These are phyloP conservation scores for Kalmusia sp. DNA, from an alignment of 2,329 filamentous ascomycete genomes.

Conservation along the genomic window DNA sequence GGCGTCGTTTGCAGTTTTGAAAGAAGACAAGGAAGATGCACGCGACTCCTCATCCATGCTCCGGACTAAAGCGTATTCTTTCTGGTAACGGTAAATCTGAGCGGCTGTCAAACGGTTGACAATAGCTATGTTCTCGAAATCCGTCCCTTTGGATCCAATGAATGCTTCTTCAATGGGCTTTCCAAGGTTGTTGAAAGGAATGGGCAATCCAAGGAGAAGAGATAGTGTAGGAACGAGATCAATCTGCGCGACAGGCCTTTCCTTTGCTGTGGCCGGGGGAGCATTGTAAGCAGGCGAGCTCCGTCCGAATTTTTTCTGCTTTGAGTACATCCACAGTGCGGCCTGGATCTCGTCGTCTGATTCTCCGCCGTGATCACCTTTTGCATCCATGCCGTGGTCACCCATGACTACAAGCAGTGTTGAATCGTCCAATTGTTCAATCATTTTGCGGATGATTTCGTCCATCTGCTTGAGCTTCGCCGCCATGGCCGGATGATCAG, in stretches of 20 bases:
- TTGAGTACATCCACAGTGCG: conserved; percentile 98
- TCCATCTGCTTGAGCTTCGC: conserved; percentile 94
- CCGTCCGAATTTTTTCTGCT: conserved; percentile 82
- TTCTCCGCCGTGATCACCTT: conserved; percentile 98
- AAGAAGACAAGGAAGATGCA: conserved; percentile 64
- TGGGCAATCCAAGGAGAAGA: conserved; percentile 85
- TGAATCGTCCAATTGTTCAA: conserved; percentile 76
- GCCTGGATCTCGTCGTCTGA: conserved; percentile 95
- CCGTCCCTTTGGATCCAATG: conserved; percentile 69
- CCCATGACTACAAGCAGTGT: conserved; percentile 96
- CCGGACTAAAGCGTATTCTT: conserved; percentile 77
- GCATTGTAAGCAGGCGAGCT: conserved; percentile 65
- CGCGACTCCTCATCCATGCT: conserved; percentile 69
- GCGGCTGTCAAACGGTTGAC: conserved; percentile 81
- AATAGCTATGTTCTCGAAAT: conserved; percentile 78
- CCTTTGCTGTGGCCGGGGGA: conserved; percentile 76
- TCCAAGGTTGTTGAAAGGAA: conserved; percentile 95
- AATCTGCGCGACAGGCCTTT: conserved; percentile 80
- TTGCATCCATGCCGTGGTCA: conserved; percentile 98
- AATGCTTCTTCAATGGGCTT: conserved; percentile 95
- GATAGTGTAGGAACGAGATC: conserved; percentile 93
- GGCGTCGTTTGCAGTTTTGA: conserved; percentile 64
- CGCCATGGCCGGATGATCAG: conserved; percentile 89
- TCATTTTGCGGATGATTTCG: conserved; percentile 73
- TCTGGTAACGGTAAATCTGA: conserved; percentile 88